Base-by-base conservation (phyloP, 495 filamentous ascomycete genomes). In the Penicillium samsonianum region DNA sequence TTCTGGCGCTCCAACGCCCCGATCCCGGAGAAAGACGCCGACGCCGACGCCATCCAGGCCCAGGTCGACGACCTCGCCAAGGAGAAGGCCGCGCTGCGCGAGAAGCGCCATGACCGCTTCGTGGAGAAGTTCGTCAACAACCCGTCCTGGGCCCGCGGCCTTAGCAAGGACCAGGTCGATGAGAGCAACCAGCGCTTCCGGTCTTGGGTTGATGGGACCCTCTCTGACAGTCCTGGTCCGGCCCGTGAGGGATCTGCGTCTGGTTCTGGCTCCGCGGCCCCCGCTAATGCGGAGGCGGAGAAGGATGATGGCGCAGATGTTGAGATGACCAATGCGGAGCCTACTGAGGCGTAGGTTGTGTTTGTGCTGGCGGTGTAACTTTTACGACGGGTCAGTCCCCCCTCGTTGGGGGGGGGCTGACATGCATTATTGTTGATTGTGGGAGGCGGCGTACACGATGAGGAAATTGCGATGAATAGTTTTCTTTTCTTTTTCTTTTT, bases 101-200 rank as follows among this genome's bases (percentile, higher is more conserved):
- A 87, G 59, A 71, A 82, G 48, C 79, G 86, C 23, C 80, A 75
- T 9, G 83, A 89, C 55, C 75, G 77, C 55, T 86, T 89, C 68
- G 78, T 78, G 57, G 88, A 93, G 72, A 86, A 86, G 69, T 82
- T 91, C 55, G 78, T 91, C 19, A 84, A 85, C 63, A 91, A 91
- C 67, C 88, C 86, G 50, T 71, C 70, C 26, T 93, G 89, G 87
- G 91, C 92, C 75, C 86, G 85, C 60, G 85, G 80, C 11, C 67
- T 88, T 43, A 85, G 80, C 69, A 84, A 84, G 53, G 88, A 89
- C 47, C 80, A 89, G 50, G 89, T 92, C 38, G 84, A 90, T 55
- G 81, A 82, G 59, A 78, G 77, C 19, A 90, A 90, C 58, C 77
- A 84, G 59, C 80, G 79, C 4, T 90, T 84, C 72, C 75, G 74